Percentiles rank a stretch among this genome's conserved stretches.
Conservation (phyloP, 192 early-diverging fungal genomes). For the Backusella mclennaniae region DNA sequence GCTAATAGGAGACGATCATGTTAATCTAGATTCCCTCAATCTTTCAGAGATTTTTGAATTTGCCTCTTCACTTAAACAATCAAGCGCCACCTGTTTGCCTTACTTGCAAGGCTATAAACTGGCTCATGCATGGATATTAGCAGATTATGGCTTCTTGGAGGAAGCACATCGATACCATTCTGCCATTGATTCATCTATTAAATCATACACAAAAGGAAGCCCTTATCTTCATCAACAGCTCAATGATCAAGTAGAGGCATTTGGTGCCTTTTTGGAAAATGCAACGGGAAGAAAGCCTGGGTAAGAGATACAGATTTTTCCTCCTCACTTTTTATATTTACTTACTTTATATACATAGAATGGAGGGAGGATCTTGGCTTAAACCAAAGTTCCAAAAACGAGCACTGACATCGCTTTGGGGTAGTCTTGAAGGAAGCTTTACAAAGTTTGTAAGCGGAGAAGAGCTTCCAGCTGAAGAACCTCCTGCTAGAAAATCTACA, state of each 20-base stretch:
- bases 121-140: conserved; percentile 73
- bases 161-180: conserved; percentile 80
- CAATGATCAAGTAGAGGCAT: conserved; percentile 64
- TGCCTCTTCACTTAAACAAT: conserved; percentile 53
- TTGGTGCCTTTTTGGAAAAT: conserved; percentile 36
- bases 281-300: conserved; percentile 4
- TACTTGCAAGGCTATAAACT: conserved; percentile 93
- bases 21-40: conserved; percentile 48
- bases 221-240: conserved; percentile 71
- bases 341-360: background rate
- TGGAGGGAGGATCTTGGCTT: conserved; percentile 36
- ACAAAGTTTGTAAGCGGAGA: conserved; percentile 63
- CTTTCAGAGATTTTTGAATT: conserved; percentile 88
- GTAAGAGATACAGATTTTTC: background rate
- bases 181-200: conserved; percentile 69
- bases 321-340: background rate
- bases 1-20: conserved; percentile 57
- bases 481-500: conserved; percentile 33
- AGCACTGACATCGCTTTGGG: conserved; percentile 56
- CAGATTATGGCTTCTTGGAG: conserved; percentile 76
- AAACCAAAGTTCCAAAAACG: conserved; percentile 55
- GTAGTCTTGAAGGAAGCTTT: conserved; percentile 55
- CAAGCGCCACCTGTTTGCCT: conserved; percentile 50
- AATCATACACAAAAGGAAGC: conserved; percentile 68
- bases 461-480: conserved; percentile 39